These are phyloP conservation scores for Metarhizium sp. DNA, from an alignment of 2,329 filamentous ascomycete genomes.

Conservation along the genomic window DNA sequence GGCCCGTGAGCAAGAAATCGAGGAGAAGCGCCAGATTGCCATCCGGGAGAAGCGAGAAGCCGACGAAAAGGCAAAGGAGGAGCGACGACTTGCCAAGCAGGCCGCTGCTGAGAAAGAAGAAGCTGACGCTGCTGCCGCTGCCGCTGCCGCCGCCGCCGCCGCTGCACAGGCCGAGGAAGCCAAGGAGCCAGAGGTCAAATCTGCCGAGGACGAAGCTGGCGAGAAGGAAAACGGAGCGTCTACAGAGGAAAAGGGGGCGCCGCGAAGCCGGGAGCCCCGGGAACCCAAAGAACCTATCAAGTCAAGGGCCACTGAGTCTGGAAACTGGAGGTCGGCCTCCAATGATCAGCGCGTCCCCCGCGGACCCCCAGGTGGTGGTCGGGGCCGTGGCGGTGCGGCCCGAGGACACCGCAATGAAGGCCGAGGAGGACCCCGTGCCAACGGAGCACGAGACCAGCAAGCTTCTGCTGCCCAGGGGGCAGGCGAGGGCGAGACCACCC, in stretches of 20 bases:
- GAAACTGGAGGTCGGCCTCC: slow-evolving; percentile 50
- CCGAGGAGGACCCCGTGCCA: slow-evolving; percentile 34
- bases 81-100: slow-evolving; percentile 52
- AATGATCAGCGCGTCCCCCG: slow-evolving; percentile 37
- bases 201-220: slow-evolving; percentile 15
- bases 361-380: slow-evolving; percentile 31
- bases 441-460: slow-evolving; percentile 34
- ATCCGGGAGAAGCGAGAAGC: slow-evolving; percentile 77
- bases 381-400: slow-evolving; percentile 22
- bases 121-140: slow-evolving; percentile 22
- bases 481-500: slow-evolving; percentile 18
- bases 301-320: slow-evolving; percentile 47
- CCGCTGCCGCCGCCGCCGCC: slow-evolving; percentile 13
- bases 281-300: slow-evolving; percentile 38
- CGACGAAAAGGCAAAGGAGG: slow-evolving; percentile 77
- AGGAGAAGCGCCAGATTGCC: slow-evolving; percentile 71
- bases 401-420: slow-evolving; percentile 34
- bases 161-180: slow-evolving; percentile 20
- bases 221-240: slow-evolving; percentile 22
- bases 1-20: slow-evolving; percentile 78
- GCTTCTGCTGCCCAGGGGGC: slow-evolving; percentile 22
- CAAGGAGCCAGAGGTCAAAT: slow-evolving; percentile 22
- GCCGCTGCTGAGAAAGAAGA: slow-evolving; percentile 40
- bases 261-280: slow-evolving; percentile 28
- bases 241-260: neutral